These are phyloP conservation scores for Ilyonectria mors-panacis DNA, from an alignment of 2,329 filamentous ascomycete species.

Conservation along the genomic window DNA sequence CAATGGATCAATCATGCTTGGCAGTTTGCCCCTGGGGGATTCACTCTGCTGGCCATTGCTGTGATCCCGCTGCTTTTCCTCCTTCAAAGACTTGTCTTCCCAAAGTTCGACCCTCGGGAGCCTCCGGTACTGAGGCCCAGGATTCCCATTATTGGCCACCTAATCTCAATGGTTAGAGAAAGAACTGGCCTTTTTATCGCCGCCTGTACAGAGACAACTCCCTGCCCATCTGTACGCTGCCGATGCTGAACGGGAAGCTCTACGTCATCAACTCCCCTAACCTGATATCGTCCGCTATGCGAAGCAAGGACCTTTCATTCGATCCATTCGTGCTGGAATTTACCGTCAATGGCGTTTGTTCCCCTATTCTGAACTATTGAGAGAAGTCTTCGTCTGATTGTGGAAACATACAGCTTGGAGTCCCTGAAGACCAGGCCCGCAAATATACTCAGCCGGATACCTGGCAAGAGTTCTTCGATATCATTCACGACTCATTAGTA, in stretches of 20 bases:
- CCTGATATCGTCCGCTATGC: constrained; percentile 5
- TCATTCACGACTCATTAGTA: constrained; percentile 10
- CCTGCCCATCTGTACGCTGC: constrained; percentile 16
- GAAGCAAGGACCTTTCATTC: constrained; percentile 6
- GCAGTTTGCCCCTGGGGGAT: not conserved
- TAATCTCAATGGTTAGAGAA: constrained; percentile 3
- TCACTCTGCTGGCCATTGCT: not conserved
- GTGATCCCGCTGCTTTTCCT: not conserved
- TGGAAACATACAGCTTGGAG: not conserved
- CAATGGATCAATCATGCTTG: constrained; percentile 1
- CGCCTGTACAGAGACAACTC: not conserved
- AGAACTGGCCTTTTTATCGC: constrained; percentile 9
- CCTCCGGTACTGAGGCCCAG: constrained; percentile 7
- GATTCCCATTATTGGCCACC: constrained; percentile 11
- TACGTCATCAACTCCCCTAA: constrained; percentile 14
- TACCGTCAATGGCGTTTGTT: not conserved
- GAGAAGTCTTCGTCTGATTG: not conserved
- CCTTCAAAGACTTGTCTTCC: constrained; percentile 1
- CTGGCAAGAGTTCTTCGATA: not conserved
- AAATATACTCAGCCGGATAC: not conserved
- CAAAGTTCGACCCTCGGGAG: constrained; percentile 9
- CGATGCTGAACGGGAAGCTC: constrained; percentile 20
- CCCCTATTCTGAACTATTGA: not conserved
- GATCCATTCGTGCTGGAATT: constrained; percentile 1
- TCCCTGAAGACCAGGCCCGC: not conserved